Base-by-base conservation (phyloP, 31 red algal genomes). In the Endocladia muricata region DNA sequence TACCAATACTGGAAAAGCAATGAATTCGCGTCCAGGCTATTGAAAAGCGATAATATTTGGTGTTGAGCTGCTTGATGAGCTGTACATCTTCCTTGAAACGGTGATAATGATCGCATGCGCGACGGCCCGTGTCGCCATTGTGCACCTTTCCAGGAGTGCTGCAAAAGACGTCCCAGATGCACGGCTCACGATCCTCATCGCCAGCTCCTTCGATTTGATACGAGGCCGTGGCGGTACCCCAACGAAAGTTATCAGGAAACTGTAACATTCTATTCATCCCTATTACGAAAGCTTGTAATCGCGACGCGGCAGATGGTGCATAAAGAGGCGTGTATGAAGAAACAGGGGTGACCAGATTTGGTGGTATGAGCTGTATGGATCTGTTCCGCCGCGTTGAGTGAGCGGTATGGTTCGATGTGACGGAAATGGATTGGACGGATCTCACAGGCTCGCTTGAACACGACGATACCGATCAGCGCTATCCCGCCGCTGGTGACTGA, bases 91-190 rank as follows among this genome's bases (percentile, higher is more conserved):
- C 49, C 17, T 57, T 43, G n/a, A 77, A 80, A 37, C 78, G 68
- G 43, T 82, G 55, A 39, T 93, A 87, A 58, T 93, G 82, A 70
- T 93, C 90, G 47, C 82, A 86, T 23, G 90, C 82, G 2, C 64
- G 37, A 32, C 48, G 43, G 23, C 76, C 90, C 5, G 55, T 86
- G n/a, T 87, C 82, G 11, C 70, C 70, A 36, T 76, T 61, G 0
- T 32, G 28, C 4, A 81, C 69, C 7, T 70, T 76, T 15, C 90
- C 82, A 1, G 81, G 69, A 1, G 58, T 55, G 19, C 69, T 36
- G 17, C 34, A 81, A 56, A 93, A 93, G 32, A 28, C 37, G 76
- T 93, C 89, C 89, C 90, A 86, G 33, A 92, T 92, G 51, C 57
- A 80, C 31, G 64, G 74, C 3, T 21, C 56, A 28, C 88, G 74